phyloP scores from a whole-genome alignment of 164 flowering plant genomes.

The Nelumbo lutea region DNA sequence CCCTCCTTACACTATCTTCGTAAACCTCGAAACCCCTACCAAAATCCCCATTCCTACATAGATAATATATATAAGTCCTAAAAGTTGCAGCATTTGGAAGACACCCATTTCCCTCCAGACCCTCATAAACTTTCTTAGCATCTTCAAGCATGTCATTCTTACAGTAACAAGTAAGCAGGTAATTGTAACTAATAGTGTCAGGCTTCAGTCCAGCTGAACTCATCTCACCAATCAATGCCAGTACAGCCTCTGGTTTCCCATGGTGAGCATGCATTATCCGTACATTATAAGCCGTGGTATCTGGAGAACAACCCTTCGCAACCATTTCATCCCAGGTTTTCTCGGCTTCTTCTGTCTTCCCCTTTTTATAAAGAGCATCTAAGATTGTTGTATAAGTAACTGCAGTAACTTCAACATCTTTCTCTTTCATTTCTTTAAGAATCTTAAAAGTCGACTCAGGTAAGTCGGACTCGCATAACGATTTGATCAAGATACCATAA shows the following conservation, averaged over 20 bases:
- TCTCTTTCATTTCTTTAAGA: slow-evolving; percentile 57
- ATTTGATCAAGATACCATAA: slow-evolving; percentile 59
- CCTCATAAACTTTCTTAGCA: slow-evolving; percentile 57
- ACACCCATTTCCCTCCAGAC: slow-evolving; percentile 40
- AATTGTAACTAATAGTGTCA: slow-evolving; percentile 58
- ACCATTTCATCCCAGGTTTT: slow-evolving; percentile 62
- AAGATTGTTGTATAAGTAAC: slow-evolving; percentile 53
- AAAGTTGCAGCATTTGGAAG: slow-evolving; percentile 71
- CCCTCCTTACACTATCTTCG: slow-evolving; percentile 46
- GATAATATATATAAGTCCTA: slow-evolving; percentile 44
- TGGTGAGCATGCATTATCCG: slow-evolving; percentile 38
- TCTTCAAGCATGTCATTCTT: slow-evolving; percentile 57
- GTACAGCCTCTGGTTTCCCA: slow-evolving; percentile 41
- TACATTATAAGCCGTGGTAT: slow-evolving; percentile 69
- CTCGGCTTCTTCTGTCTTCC: slow-evolving; percentile 46
- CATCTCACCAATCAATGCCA: slow-evolving; percentile 69
- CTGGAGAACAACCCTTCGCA: slow-evolving; percentile 42
- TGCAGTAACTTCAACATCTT: slow-evolving; percentile 41
- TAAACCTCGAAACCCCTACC: slow-evolving; percentile 50
- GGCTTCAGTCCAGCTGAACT: slow-evolving; percentile 45
- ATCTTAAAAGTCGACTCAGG: slow-evolving; percentile 38
- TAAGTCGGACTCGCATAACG: slow-evolving; percentile 47
- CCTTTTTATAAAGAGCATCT: slow-evolving; percentile 55
- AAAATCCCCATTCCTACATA: slow-evolving; percentile 41
- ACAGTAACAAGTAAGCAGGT: slow-evolving; percentile 52